A percentile compares a stretch with the other conserved stretches of the same genome.
Conservation (phyloP, 129 eudicot species). For the Tagetes erecta region DNA sequence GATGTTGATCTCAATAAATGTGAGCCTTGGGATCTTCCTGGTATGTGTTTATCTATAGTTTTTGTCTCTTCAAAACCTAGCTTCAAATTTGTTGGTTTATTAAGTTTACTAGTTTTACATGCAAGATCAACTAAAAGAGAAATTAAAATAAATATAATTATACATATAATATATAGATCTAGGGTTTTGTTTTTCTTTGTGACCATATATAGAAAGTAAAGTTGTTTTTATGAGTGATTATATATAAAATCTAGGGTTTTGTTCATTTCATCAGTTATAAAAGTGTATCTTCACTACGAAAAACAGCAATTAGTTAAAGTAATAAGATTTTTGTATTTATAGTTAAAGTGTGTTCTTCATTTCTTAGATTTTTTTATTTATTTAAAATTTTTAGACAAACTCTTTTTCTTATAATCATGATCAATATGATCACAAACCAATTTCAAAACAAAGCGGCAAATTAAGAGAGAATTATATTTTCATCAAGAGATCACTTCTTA, state of each 20-base stretch:
- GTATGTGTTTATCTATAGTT: conserved; percentile 18
- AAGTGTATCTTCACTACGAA: neutral
- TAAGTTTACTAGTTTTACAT: neutral
- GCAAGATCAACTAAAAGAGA: neutral
- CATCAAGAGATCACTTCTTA: neutral
- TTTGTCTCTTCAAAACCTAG: neutral
- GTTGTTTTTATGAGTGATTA: conserved; percentile 10
- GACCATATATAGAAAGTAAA: neutral
- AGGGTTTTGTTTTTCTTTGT: conserved; percentile 31
- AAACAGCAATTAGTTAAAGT: neutral
- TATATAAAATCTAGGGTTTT: neutral
- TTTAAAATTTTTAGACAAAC: neutral
- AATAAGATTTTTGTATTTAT: neutral
- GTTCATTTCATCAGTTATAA: neutral
- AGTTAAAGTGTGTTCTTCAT: neutral
- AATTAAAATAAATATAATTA: neutral
- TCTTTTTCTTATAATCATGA: neutral
- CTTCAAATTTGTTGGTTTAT: neutral
- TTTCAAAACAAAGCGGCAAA: conserved; percentile 1
- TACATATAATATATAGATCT: neutral
- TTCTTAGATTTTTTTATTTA: neutral
- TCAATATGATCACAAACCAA: neutral
- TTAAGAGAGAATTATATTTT: neutral
- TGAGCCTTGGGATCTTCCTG: conserved; percentile 63
- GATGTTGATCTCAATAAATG: conserved; percentile 56